Percentiles rank a stretch among this genome's conserved stretches.
Evolutionary conservation across 1,139 yeast genomes (phyloP).

Genomic region (Blastobotrys illinoisensis): DNA sequence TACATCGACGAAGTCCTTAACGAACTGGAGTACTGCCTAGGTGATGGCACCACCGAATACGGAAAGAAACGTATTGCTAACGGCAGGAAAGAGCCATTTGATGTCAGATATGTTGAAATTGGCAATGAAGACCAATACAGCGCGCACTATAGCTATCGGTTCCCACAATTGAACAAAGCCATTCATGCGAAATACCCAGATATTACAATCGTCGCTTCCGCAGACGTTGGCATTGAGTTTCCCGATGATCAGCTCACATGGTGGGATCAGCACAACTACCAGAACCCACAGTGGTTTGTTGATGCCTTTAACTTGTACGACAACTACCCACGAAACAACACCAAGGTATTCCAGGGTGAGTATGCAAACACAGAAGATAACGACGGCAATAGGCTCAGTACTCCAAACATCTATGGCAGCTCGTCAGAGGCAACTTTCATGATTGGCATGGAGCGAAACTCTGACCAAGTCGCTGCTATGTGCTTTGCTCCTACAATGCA

Average conservation of each 20-base stretch:
- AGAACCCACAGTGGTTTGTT: conserved; percentile 4
- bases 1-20: conserved; percentile 7
- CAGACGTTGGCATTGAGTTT: conserved; percentile 4
- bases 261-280: conserved; percentile 8
- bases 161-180: conserved; percentile 4
- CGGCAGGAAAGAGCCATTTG: conserved; percentile 8
- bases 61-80: conserved; percentile 6
- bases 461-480: conserved; percentile 7
- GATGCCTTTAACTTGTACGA: conserved; percentile 5
- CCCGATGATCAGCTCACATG: conserved; percentile 3
- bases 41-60: conserved; percentile 6
- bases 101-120: conserved; percentile 7
- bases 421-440: conserved; percentile 7
- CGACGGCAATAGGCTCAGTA: background rate
- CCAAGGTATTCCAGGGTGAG: conserved; percentile 5
- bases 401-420: conserved; percentile 5
- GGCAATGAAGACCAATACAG: conserved; percentile 9
- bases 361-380: background rate
- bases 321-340: conserved; percentile 9
- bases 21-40: conserved; percentile 7
- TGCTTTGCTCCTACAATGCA: conserved; percentile 3
- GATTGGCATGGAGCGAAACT: conserved; percentile 11
- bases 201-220: conserved; percentile 1
- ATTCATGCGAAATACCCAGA: conserved; percentile 9
- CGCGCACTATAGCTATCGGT: background rate